Conservation (phyloP, 495 filamentous ascomycete genomes). For the Hypoxylon rickii region DNA sequence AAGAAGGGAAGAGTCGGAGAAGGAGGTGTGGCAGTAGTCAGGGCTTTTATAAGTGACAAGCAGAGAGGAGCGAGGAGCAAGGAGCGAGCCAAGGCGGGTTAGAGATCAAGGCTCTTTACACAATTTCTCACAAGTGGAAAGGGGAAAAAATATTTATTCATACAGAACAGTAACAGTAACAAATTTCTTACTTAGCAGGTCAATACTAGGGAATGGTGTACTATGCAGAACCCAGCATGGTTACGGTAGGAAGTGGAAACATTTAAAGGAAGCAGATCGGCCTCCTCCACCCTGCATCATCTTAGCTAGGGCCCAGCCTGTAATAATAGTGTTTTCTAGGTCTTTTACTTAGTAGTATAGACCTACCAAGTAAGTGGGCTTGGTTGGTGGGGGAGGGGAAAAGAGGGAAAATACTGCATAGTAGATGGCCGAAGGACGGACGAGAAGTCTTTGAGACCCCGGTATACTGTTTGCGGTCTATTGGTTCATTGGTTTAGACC, state of each 20-base stretch:
- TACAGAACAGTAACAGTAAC: constrained; percentile 24
- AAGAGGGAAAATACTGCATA: too few species aligned
- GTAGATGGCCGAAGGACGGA: constrained; percentile 43
- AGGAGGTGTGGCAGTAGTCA: constrained; percentile 33
- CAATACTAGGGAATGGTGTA: too few species aligned
- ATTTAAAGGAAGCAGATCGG: constrained; percentile 34
- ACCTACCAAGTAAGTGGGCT: too few species aligned
- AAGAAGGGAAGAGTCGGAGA: constrained; percentile 16
- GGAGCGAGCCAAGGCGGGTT: constrained; percentile 31
- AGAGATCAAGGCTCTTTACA: constrained; percentile 24
- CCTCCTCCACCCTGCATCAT: constrained; percentile 27
- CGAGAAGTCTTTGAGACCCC: constrained; percentile 32
- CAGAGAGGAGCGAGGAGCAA: constrained; percentile 12
- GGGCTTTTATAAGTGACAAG: constrained; percentile 42
- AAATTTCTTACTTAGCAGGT: too few species aligned
- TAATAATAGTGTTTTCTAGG: constrained; percentile 28
- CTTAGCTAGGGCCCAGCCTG: constrained; percentile 19
- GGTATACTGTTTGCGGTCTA: constrained; percentile 34
- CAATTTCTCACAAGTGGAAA: constrained; percentile 23
- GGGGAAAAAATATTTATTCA: constrained; percentile 28
- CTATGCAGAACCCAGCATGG: too few species aligned
- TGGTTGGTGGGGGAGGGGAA: constrained; percentile 40
- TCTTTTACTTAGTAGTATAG: too few species aligned
- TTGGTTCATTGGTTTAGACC: constrained; percentile 36
- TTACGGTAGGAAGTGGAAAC: too few species aligned